These are phyloP conservation scores for Ganoderma leucocontextum DNA, from an alignment of 1,284 basidiomycete species.

Conservation along the genomic window DNA sequence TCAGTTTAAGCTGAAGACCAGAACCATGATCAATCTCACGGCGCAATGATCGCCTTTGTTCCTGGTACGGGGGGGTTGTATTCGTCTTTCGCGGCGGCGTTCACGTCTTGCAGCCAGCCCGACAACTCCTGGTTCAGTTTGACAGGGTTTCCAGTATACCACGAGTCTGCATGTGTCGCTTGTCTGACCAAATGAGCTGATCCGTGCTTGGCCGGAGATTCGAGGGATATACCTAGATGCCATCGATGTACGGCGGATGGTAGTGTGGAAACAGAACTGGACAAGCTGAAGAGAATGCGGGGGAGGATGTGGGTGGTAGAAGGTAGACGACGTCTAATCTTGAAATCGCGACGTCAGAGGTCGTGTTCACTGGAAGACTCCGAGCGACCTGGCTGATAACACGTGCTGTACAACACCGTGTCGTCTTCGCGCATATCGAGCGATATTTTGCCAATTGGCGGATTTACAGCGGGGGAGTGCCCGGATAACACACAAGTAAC, in stretches of 20 bases:
- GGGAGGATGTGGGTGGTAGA: neutral
- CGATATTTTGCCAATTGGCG: neutral
- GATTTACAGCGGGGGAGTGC: neutral
- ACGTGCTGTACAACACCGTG: slow-evolving; percentile 8
- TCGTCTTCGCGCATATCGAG: neutral
- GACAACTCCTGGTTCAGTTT: slow-evolving; percentile 70
- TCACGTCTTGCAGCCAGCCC: slow-evolving; percentile 70
- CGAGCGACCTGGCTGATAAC: slow-evolving; percentile 16
- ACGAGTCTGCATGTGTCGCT: slow-evolving; percentile 90
- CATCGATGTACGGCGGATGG: neutral
- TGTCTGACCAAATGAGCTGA: slow-evolving; percentile 47
- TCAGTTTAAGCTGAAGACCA: slow-evolving; percentile 7
- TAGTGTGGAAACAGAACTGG: neutral
- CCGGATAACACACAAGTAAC: neutral
- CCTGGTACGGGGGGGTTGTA: slow-evolving; percentile 73
- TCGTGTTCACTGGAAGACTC: slow-evolving; percentile 8
- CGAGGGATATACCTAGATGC: slow-evolving; percentile 1
- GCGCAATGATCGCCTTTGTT: slow-evolving; percentile 95
- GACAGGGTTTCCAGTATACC: slow-evolving; percentile 79
- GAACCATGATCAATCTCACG: slow-evolving; percentile 60
- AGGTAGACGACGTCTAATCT: neutral
- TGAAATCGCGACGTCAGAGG: slow-evolving; percentile 17
- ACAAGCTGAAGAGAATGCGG: neutral
- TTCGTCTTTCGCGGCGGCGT: slow-evolving; percentile 51
- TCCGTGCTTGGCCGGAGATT: neutral